phyloP scores from a whole-genome alignment of 2,329 filamentous ascomycete species.

The Clonostachys solani region DNA sequence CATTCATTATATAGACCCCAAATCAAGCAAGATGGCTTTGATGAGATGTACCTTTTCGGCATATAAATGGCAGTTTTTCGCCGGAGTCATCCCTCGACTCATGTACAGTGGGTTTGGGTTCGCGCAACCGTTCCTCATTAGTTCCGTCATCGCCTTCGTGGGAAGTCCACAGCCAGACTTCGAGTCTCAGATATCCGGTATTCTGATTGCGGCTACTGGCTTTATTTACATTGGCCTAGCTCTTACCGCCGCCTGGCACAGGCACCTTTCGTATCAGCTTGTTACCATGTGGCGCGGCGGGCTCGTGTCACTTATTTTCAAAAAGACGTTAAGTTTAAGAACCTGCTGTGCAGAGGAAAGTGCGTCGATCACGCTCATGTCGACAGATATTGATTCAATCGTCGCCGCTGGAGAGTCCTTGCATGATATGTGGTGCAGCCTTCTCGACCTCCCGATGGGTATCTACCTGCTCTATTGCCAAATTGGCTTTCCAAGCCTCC shows the following conservation, averaged over 20 bases:
- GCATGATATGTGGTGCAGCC: conserved; percentile 30
- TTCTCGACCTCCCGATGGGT: conserved; percentile 28
- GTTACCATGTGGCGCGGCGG: conserved; percentile 28
- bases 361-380: conserved; percentile 38
- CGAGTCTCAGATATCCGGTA: conserved; percentile 20
- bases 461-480: conserved; percentile 27
- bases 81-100: conserved; percentile 28
- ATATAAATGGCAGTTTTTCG: conserved; percentile 19
- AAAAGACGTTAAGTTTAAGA: conserved; percentile 31
- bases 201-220: conserved; percentile 32
- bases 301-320: conserved; percentile 41
- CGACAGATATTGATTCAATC: conserved; percentile 34
- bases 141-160: conserved; percentile 22
- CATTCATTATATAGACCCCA: conserved; percentile 5
- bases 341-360: conserved; percentile 23
- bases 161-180: conserved; percentile 14
- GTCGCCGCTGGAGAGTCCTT: conserved; percentile 14
- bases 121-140: conserved; percentile 39
- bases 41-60: conserved; percentile 16
- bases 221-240: conserved; percentile 37
- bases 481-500: conserved; percentile 20
- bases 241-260: conserved; percentile 21
- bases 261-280: conserved; percentile 26
- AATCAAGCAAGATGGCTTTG: conserved; percentile 12
- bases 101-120: conserved; percentile 33